phyloP scores from a whole-genome alignment of 2,329 filamentous ascomycete genomes.

The Ascochyta viciae-villosae region DNA sequence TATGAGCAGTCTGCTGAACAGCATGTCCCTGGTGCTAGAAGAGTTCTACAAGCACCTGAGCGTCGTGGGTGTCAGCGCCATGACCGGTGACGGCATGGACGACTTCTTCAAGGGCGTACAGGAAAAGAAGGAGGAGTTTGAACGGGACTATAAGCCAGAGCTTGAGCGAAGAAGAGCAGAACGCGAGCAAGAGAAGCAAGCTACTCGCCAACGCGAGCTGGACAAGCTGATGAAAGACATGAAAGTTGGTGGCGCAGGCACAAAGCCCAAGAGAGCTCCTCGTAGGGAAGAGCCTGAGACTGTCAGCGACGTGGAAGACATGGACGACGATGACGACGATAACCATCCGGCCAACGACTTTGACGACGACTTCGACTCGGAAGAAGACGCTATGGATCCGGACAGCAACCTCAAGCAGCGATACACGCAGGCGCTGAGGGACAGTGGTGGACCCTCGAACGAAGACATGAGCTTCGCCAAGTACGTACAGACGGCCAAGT shows the following conservation, averaged over 20 bases:
- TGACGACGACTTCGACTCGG: constrained; percentile 60
- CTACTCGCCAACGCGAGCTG: constrained; percentile 78
- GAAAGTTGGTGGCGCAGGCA: constrained; percentile 59
- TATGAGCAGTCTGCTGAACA: constrained; percentile 94
- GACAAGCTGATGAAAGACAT: constrained; percentile 96
- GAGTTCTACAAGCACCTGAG: constrained; percentile 96
- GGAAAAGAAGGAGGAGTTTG: constrained; percentile 87
- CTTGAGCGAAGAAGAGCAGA: constrained; percentile 79
- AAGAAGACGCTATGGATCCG: constrained; percentile 64
- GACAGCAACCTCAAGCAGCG: constrained; percentile 72
- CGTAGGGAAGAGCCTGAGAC: constrained; percentile 57
- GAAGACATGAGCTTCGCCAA: constrained; percentile 61
- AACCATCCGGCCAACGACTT: constrained; percentile 47
- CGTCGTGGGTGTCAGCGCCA: constrained; percentile 90
- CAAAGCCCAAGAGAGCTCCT: constrained; percentile 45
- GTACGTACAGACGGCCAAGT: constrained; percentile 53
- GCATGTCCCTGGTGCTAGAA: constrained; percentile 96
- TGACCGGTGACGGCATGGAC: constrained; percentile 89
- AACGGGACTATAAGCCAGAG: constrained; percentile 89
- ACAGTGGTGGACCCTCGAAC: constrained; percentile 50
- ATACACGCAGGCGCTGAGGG: constrained; percentile 77
- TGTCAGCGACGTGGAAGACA: constrained; percentile 59
- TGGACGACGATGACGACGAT: constrained; percentile 56
- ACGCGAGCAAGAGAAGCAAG: constrained; percentile 76
- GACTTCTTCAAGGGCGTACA: constrained; percentile 92